phyloP scores from a whole-genome alignment of 148 eudicot genomes.

The Camellia japonica region DNA sequence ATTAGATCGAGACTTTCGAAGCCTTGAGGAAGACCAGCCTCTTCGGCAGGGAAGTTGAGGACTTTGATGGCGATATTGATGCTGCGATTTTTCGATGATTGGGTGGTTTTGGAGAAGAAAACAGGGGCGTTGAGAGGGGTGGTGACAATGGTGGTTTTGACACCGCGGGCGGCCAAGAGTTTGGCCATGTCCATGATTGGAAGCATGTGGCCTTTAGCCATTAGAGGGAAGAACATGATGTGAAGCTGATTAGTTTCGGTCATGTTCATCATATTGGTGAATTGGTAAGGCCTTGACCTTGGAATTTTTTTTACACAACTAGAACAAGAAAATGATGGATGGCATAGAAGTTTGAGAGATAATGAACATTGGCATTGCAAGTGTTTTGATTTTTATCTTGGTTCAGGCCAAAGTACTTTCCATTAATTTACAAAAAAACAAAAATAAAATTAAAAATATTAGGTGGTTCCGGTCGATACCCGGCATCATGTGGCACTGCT shows the following conservation, averaged over 20 bases:
- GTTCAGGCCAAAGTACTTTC: too few relatives aligned
- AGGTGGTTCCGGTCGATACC: too few relatives aligned
- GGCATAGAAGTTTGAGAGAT: too few relatives aligned
- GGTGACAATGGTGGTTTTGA: slow-evolving; percentile 47
- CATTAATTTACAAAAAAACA: too few relatives aligned
- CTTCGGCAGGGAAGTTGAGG: slow-evolving; percentile 30
- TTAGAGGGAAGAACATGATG: slow-evolving; percentile 40
- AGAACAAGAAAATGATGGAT: too few relatives aligned
- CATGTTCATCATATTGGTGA: too few relatives aligned
- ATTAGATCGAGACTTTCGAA: slow-evolving; percentile 34
- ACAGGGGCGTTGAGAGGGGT: slow-evolving; percentile 34
- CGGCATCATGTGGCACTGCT: too few relatives aligned
- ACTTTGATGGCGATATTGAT: slow-evolving; percentile 4
- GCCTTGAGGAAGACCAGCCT: slow-evolving; percentile 41
- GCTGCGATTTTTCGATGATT: neutral
- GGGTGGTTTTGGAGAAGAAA: slow-evolving; percentile 20
- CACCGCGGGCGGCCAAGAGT: slow-evolving; percentile 41
- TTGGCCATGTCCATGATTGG: slow-evolving; percentile 48
- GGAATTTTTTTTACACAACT: too few relatives aligned
- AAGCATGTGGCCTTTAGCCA: slow-evolving; percentile 56
- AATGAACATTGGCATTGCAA: too few relatives aligned
- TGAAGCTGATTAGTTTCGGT: slow-evolving; percentile 26
- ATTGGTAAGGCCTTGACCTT: too few relatives aligned
- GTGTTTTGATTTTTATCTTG: too few relatives aligned
- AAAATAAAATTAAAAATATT: too few relatives aligned